Conservation (phyloP, 2,329 filamentous ascomycete species). For the Phoma sp. region DNA sequence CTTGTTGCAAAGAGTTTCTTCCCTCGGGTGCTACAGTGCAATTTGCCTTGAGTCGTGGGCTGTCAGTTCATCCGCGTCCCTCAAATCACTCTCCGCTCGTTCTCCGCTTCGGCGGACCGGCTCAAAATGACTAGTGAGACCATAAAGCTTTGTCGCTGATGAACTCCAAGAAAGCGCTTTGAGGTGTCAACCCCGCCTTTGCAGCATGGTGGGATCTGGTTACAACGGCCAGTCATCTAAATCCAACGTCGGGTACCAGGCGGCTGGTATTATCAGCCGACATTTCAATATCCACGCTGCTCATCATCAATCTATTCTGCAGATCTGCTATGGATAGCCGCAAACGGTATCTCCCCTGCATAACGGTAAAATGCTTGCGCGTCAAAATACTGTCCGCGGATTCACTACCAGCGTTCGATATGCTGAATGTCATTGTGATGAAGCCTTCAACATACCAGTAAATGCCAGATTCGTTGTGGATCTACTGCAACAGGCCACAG, state of each 20-base stretch:
- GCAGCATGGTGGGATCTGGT: slow-evolving; percentile 22
- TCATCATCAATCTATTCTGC: slow-evolving; percentile 14
- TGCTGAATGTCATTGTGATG: not conserved
- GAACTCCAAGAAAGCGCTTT: slow-evolving; percentile 13
- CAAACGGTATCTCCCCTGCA: slow-evolving; percentile 12
- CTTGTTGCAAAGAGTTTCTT: not conserved
- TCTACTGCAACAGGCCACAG: slow-evolving; percentile 6
- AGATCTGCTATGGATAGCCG: slow-evolving; percentile 16
- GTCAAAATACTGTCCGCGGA: not conserved
- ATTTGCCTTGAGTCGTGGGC: slow-evolving; percentile 5
- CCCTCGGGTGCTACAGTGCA: not conserved
- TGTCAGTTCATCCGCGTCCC: slow-evolving; percentile 3
- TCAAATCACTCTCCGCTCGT: slow-evolving; percentile 7
- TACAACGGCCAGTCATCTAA: slow-evolving; percentile 27
- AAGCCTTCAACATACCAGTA: not conserved
- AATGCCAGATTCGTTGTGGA: not conserved
- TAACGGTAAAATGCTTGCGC: slow-evolving; percentile 10
- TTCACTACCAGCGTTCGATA: not conserved
- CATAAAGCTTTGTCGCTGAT: slow-evolving; percentile 9
- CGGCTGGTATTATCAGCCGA: slow-evolving; percentile 26
- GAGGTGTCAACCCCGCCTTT: slow-evolving; percentile 16
- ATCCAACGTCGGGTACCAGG: slow-evolving; percentile 26
- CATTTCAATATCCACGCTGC: slow-evolving; percentile 5
- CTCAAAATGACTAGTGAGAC: slow-evolving; percentile 11
- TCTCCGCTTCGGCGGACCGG: slow-evolving; percentile 12